A percentile compares a stretch with the other conserved stretches of the same genome.
Evolutionary conservation across 2,329 filamentous ascomycete species (phyloP).

Genomic region (Talaromyces verruculosus): DNA sequence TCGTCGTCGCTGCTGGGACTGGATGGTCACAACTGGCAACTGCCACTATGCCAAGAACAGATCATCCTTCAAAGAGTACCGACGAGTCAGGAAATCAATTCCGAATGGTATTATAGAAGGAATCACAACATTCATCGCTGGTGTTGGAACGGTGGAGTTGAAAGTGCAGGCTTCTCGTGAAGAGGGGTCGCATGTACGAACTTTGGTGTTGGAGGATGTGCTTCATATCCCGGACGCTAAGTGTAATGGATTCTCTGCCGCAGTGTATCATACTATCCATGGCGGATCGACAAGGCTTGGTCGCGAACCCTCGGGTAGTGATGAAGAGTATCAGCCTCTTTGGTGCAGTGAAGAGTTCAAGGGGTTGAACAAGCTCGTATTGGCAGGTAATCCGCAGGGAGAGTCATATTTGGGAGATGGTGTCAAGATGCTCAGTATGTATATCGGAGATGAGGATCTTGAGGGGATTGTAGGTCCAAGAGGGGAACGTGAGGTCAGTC

Average conservation of each 20-base stretch:
- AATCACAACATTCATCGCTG: neutral
- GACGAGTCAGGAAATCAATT: neutral
- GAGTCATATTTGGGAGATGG: slow-evolving; percentile 6
- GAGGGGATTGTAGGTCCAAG: neutral
- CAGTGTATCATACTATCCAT: neutral
- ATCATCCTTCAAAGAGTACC: slow-evolving; percentile 13
- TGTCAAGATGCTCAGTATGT: slow-evolving; percentile 1
- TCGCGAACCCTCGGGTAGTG: neutral
- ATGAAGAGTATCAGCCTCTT: neutral
- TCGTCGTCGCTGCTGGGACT: slow-evolving; percentile 11
- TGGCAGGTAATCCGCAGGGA: slow-evolving; percentile 12
- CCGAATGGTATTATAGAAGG: neutral
- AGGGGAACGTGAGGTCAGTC: too few species aligned
- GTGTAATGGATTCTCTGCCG: slow-evolving; percentile 6
- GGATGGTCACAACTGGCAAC: slow-evolving; percentile 3
- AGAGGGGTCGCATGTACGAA: neutral
- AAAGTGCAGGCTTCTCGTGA: neutral
- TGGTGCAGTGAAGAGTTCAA: slow-evolving; percentile 4
- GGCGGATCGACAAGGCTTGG: neutral
- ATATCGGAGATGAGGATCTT: neutral
- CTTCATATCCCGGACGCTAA: slow-evolving; percentile 10
- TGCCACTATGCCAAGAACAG: slow-evolving; percentile 18
- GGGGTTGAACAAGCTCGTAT: neutral
- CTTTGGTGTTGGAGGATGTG: slow-evolving; percentile 4
- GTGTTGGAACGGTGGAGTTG: slow-evolving; percentile 2